phyloP scores from a whole-genome alignment of 441 rosid species.

The Syzygium malaccense region DNA sequence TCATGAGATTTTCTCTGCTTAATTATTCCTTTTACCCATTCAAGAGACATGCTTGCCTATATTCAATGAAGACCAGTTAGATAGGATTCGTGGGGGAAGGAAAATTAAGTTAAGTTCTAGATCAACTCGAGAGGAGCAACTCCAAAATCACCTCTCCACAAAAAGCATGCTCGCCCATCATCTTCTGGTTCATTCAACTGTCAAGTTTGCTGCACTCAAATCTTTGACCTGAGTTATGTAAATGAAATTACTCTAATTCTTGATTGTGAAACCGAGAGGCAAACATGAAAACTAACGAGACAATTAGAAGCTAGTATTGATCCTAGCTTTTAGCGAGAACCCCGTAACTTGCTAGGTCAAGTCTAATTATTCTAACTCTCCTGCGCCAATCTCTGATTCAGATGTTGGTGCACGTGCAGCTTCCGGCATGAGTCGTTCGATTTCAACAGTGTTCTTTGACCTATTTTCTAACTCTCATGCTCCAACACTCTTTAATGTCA shows the following conservation, averaged over 20 bases:
- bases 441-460: not conserved
- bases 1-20: not conserved
- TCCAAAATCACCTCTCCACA: not conserved
- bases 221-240: not conserved
- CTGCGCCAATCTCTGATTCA: not conserved
- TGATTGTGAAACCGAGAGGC: not conserved
- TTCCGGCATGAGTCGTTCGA: not conserved
- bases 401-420: not conserved
- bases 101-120: not conserved
- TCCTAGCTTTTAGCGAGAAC: not conserved
- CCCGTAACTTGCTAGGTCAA: not conserved
- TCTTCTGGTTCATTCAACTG: not conserved
- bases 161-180: not conserved
- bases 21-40: not conserved
- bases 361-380: not conserved
- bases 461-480: not conserved
- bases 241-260: not conserved
- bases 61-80: not conserved
- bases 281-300: not conserved
- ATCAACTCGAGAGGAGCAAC: not conserved
- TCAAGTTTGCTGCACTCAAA: not conserved
- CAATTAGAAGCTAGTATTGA: not conserved
- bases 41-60: not conserved
- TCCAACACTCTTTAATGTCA: not conserved
- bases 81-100: not conserved